Evolutionary conservation across 2,329 filamentous ascomycete species (phyloP).

Genomic region (Basipetospora chlamydospora): DNA sequence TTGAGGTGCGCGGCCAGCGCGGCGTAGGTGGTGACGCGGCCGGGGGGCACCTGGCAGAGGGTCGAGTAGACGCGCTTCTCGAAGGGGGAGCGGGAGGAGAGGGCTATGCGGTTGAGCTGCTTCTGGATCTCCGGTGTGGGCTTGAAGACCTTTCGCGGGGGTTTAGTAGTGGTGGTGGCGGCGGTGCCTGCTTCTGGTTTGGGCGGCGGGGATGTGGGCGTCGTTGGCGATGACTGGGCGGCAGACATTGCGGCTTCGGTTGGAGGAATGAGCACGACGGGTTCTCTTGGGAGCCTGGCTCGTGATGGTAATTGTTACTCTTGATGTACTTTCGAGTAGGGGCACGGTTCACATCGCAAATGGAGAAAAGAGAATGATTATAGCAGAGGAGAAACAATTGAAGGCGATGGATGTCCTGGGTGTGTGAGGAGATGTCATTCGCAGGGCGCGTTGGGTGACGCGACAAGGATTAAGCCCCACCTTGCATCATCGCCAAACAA

Average conservation of each 20-base stretch:
- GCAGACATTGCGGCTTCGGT: too few relatives aligned
- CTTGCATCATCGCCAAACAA: conserved; percentile 1
- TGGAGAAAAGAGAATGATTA: too few relatives aligned
- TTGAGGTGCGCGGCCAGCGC: conserved; percentile 51
- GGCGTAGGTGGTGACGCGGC: conserved; percentile 65
- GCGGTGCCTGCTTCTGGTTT: neutral
- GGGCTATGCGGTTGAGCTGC: conserved; percentile 29
- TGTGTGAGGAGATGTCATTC: conserved; percentile 2
- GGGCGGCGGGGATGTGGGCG: neutral
- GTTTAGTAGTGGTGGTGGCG: neutral
- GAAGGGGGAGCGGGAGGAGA: conserved; percentile 32
- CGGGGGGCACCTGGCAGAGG: conserved; percentile 63
- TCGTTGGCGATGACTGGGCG: too few relatives aligned
- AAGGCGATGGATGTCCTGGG: too few relatives aligned
- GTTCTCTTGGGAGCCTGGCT: too few relatives aligned
- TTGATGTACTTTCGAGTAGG: too few relatives aligned
- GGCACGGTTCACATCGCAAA: too few relatives aligned
- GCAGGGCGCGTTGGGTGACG: conserved; percentile 2
- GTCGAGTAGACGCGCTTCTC: conserved; percentile 54
- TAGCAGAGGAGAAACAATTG: too few relatives aligned
- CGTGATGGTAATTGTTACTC: too few relatives aligned
- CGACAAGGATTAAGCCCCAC: neutral
- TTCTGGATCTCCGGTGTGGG: conserved; percentile 17
- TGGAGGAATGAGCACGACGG: too few relatives aligned
- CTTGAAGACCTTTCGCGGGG: neutral